Evolutionary conservation across 2,329 filamentous ascomycete species (phyloP).

Genomic region (Xylariales sp.): DNA sequence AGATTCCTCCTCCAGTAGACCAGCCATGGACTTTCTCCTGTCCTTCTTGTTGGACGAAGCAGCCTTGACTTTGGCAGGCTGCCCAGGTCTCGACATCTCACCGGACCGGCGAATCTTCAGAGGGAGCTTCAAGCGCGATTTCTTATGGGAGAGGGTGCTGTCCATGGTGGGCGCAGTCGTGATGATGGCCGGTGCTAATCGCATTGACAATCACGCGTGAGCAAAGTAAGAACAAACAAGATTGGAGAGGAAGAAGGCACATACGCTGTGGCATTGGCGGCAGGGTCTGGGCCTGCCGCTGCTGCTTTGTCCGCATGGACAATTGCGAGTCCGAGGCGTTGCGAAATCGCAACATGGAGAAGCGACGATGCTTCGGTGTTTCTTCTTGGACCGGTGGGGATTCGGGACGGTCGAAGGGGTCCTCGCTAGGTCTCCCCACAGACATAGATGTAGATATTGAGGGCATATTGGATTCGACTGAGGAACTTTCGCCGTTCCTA

Average conservation of each 20-base stretch:
- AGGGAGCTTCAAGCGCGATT: slow-evolving; percentile 51
- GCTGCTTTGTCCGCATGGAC: slow-evolving; percentile 68
- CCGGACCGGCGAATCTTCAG: slow-evolving; percentile 48
- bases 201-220: neutral
- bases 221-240: neutral
- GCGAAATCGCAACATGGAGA: slow-evolving; percentile 74
- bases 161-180: slow-evolving; percentile 83
- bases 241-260: slow-evolving; percentile 17
- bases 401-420: slow-evolving; percentile 33
- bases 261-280: slow-evolving; percentile 57
- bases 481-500: slow-evolving; percentile 17
- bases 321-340: slow-evolving; percentile 93
- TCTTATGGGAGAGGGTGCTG: slow-evolving; percentile 48
- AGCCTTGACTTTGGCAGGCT: slow-evolving; percentile 17
- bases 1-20: slow-evolving; percentile 25
- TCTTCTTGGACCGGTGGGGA: slow-evolving; percentile 52
- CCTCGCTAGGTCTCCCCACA: slow-evolving; percentile 20
- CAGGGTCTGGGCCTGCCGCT: slow-evolving; percentile 48
- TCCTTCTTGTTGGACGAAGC: slow-evolving; percentile 32
- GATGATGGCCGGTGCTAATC: slow-evolving; percentile 68
- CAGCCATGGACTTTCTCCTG: slow-evolving; percentile 35
- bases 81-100: slow-evolving; percentile 38
- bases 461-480: slow-evolving; percentile 15
- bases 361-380: slow-evolving; percentile 53
- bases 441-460: slow-evolving; percentile 13